Evolutionary conservation across 176 grass and related monocot species (phyloP).

Genomic region (Pharus latifolius): DNA sequence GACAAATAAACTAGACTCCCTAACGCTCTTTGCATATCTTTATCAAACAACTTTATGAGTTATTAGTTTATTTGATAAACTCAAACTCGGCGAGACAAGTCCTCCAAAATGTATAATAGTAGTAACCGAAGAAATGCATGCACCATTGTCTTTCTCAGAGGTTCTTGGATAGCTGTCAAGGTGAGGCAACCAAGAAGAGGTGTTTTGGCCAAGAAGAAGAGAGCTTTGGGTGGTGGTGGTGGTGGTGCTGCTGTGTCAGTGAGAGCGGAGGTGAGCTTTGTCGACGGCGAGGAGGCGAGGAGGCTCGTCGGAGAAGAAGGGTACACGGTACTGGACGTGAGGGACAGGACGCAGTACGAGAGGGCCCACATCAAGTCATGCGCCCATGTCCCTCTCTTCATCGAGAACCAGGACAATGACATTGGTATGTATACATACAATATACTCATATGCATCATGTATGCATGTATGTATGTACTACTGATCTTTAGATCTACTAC

Average conservation of each 20-base stretch:
- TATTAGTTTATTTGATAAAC: no score
- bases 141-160: background rate
- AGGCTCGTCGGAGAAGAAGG: constrained; percentile 68
- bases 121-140: no score
- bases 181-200: background rate
- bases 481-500: no score
- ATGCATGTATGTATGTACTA: no score
- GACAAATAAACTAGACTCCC: no score
- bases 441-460: no score
- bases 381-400: constrained; percentile 58
- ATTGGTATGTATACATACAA: constrained; percentile 29
- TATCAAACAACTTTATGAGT: no score
- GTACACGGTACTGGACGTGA: constrained; percentile 71
- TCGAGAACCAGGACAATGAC: constrained; percentile 83
- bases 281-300: constrained; percentile 73
- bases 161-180: constrained; percentile 24
- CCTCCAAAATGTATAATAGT: no score
- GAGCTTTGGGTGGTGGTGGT: background rate
- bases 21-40: no score
- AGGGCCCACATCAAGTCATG: constrained; percentile 64
- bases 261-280: constrained; percentile 67
- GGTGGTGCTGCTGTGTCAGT: background rate
- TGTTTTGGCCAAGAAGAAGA: background rate
- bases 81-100: no score
- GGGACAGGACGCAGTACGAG: constrained; percentile 66